Conservation (phyloP, 2,329 filamentous ascomycete genomes). For the Talaromyces sp. region DNA sequence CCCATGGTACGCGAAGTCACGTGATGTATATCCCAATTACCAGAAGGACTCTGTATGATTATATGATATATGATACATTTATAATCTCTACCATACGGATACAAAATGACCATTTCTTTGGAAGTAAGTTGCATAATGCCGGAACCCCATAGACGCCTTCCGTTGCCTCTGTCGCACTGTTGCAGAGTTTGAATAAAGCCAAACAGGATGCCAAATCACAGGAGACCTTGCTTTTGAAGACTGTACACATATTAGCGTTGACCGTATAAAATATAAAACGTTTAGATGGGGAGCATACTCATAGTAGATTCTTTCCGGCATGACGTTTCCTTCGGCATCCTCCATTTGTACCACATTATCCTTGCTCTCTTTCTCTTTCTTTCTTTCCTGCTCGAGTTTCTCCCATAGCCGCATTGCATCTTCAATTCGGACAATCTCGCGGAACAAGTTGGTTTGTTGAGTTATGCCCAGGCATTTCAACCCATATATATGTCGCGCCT, state of each 20-base stretch:
- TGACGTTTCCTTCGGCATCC: constrained; percentile 94
- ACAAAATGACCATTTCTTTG: neutral
- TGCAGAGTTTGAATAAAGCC: neutral
- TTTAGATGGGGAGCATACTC: constrained; percentile 53
- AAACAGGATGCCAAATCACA: constrained; percentile 49
- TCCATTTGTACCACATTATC: constrained; percentile 97
- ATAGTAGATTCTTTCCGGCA: constrained; percentile 97
- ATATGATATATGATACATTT: neutral
- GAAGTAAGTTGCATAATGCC: neutral
- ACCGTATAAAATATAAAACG: neutral
- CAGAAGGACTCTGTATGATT: neutral
- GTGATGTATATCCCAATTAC: constrained; percentile 24
- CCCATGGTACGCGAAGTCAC: constrained; percentile 38
- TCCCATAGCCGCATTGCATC: constrained; percentile 88
- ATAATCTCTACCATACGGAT: neutral
- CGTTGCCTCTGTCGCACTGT: neutral
- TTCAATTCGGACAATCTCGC: constrained; percentile 89
- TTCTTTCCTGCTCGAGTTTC: constrained; percentile 84
- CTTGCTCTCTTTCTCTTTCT: constrained; percentile 70
- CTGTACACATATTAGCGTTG: constrained; percentile 31
- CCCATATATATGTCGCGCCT: constrained; percentile 88
- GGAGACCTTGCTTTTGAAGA: constrained; percentile 83
- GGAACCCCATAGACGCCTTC: constrained; percentile 8
- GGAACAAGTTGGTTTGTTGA: constrained; percentile 77
- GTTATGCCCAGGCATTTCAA: constrained; percentile 92